These are phyloP conservation scores for Termitomyces sp. DNA, from an alignment of 768 basidiomycete genomes.

Conservation along the genomic window DNA sequence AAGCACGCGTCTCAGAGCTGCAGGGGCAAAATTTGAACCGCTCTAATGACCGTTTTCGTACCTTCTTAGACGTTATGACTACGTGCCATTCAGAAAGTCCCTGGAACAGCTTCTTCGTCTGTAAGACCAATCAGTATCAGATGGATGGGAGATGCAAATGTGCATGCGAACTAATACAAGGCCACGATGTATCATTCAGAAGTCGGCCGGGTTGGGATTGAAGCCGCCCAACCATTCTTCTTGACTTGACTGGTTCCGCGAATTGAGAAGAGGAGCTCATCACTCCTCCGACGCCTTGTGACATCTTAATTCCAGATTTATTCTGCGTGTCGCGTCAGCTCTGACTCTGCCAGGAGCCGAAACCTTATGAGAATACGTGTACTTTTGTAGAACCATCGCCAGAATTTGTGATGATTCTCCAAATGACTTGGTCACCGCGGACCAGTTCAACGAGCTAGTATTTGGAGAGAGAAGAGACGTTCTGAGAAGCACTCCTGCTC, in stretches of 20 bases:
- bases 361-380: background rate
- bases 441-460: background rate
- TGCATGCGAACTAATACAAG: background rate
- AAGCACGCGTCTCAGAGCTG: background rate
- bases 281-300: background rate
- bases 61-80: background rate
- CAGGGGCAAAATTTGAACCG: too few species aligned
- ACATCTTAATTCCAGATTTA: background rate
- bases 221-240: conserved; percentile 19
- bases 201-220: conserved; percentile 14
- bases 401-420: background rate
- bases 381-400: background rate
- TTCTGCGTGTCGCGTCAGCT: background rate
- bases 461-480: background rate
- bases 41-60: too few species aligned
- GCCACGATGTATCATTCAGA: background rate
- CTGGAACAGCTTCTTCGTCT: background rate
- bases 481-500: background rate
- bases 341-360: background rate
- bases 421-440: background rate
- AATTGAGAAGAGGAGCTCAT: conserved; percentile 15
- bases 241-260: conserved; percentile 12
- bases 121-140: background rate
- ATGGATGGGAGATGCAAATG: background rate
- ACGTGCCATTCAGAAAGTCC: background rate